phyloP scores from a whole-genome alignment of 305 asterid genomes.

The Fraxinus sp. region DNA sequence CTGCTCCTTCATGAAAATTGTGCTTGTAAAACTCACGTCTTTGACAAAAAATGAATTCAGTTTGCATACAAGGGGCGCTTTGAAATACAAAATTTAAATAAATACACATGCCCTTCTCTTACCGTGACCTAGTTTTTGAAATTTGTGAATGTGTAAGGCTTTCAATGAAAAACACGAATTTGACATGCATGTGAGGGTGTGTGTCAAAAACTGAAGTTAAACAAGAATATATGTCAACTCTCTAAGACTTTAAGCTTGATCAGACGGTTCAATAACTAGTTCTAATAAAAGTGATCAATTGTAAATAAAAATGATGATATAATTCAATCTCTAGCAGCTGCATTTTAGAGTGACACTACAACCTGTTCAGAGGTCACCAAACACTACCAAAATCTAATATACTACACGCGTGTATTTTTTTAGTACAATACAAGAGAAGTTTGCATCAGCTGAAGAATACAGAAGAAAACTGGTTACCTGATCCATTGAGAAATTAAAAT shows the following conservation, averaged over 20 bases:
- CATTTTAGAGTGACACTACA: background rate
- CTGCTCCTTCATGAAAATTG: background rate
- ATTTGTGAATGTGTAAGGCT: background rate
- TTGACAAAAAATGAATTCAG: background rate
- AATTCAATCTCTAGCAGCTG: background rate
- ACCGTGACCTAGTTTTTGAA: background rate
- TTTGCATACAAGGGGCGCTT: background rate
- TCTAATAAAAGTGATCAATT: background rate
- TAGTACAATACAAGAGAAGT: background rate
- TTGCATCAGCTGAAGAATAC: background rate
- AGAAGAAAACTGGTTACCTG: constrained; percentile 54
- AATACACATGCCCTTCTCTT: background rate
- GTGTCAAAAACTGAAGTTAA: background rate
- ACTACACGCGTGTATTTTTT: background rate
- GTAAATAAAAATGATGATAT: background rate
- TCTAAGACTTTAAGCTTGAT: background rate
- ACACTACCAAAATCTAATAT: background rate
- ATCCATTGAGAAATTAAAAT: constrained; percentile 66
- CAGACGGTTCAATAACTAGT: background rate
- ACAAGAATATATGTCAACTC: background rate
- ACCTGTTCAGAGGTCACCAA: background rate
- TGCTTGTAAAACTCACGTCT: background rate
- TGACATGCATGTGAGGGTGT: background rate
- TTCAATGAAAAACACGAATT: background rate
- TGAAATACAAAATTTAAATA: background rate